Evolutionary conservation across 306 rosid genomes (phyloP), one percentile per base, ranked within the genome.

Genomic region (Cajanus cajan): DNA sequence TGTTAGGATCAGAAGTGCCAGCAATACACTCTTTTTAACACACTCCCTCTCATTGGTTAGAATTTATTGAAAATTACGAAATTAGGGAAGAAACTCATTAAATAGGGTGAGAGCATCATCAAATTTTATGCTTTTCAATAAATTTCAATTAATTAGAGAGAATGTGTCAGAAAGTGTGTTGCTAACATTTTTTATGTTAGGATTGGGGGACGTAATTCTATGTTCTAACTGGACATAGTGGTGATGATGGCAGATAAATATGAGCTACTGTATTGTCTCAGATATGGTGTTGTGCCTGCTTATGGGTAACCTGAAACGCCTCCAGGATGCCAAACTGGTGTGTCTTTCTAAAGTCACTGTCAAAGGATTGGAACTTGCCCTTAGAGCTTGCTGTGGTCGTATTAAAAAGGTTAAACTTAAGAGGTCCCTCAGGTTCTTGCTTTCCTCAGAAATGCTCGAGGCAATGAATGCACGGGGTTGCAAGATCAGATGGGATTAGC

Each of bases 401-500:
- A 79, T 90, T 65, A 88, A 85, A 77, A 90, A 90, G 88, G 87
- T 85, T 50, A 88, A 90, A 79, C 73, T 90, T 45, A 83, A 80
- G 51, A 69, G 77, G 5, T 83, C 88, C 72, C 85, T 90, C 66
- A 54, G 90, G 79, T 80, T 78, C 74, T 67, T 52, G 71, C 82
- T 90, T 61, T 79, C 92, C 16, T 52, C 87, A 8, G 88, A 86
- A 76, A 77, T 85, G 41, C 87, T 88, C 0, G 90, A 80, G 40
- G 81, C 82, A 31, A 47, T 90, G 72, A 85, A 73, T 45, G 86
- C 85, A 52, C 74, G 82, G 68, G 89, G 92, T 54, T 84, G 92
- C 90, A 82, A 78, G 80, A 65, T 90, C 80, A 90, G 90, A 83
- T 90, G 94, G 94, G 94, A 86, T 84, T 90, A 86, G 85, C 74